phyloP scores from a whole-genome alignment of 208 protist species.

The Porcisia hertigi region DNA sequence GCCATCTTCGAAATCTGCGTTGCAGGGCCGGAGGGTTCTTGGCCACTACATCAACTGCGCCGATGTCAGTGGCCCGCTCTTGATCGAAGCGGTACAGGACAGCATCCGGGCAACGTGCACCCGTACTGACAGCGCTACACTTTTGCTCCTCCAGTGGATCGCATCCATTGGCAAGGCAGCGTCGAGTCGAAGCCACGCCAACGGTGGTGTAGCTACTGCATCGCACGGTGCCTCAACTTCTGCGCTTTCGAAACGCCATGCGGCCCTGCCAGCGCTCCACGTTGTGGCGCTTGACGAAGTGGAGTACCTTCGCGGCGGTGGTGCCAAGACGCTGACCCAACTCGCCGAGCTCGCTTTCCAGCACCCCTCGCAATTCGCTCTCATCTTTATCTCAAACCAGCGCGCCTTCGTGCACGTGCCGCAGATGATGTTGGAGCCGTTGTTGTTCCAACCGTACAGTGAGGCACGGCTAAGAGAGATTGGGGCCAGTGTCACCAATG shows the following conservation, averaged over 20 bases:
- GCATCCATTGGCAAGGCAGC: slow-evolving; percentile 15
- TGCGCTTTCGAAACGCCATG: background rate
- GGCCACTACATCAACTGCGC: slow-evolving; percentile 87
- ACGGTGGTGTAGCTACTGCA: background rate
- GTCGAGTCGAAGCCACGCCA: background rate
- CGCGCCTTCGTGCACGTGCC: slow-evolving; percentile 80
- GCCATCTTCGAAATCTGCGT: background rate
- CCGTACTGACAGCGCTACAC: slow-evolving; percentile 38
- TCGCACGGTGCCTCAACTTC: background rate
- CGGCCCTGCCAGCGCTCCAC: slow-evolving; percentile 40
- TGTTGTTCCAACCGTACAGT: slow-evolving; percentile 72
- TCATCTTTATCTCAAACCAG: slow-evolving; percentile 84
- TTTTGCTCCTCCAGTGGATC: slow-evolving; percentile 34
- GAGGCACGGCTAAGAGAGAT: slow-evolving; percentile 53
- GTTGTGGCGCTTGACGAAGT: slow-evolving; percentile 82
- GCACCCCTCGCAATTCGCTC: slow-evolving; percentile 47
- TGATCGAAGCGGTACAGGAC: slow-evolving; percentile 44
- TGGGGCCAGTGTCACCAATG: slow-evolving; percentile 27
- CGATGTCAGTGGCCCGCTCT: slow-evolving; percentile 47
- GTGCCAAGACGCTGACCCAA: slow-evolving; percentile 39
- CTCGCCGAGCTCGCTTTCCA: slow-evolving; percentile 53
- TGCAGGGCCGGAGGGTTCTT: slow-evolving; percentile 24
- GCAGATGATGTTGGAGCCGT: slow-evolving; percentile 54
- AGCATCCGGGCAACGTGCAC: slow-evolving; percentile 43
- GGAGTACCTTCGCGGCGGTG: slow-evolving; percentile 59